phyloP scores from a whole-genome alignment of 179 eudicot genomes.

The Spinacia oleracea region DNA sequence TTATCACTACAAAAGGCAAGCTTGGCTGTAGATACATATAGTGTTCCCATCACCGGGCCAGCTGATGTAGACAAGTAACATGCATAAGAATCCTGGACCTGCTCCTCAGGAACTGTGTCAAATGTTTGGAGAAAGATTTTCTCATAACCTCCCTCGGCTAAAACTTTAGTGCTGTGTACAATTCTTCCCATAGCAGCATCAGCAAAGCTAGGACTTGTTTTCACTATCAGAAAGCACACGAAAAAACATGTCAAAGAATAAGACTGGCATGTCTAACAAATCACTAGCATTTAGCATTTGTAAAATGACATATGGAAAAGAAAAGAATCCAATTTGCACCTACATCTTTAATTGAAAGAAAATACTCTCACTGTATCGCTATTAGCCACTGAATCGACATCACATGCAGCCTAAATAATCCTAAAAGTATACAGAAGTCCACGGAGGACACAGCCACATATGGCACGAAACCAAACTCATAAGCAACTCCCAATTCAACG shows the following conservation, averaged over 20 bases:
- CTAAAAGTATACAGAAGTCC: neutral
- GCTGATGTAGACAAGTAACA: constrained; percentile 89
- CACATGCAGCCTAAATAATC: neutral
- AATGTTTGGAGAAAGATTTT: constrained; percentile 80
- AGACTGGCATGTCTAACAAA: neutral
- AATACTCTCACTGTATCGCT: neutral
- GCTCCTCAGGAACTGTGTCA: constrained; percentile 82
- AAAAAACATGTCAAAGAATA: constrained; percentile 1
- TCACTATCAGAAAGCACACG: constrained; percentile 45
- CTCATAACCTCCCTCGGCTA: constrained; percentile 93
- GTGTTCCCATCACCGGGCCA: constrained; percentile 90
- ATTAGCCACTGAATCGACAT: neutral
- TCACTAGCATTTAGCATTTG: neutral
- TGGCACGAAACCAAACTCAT: neutral
- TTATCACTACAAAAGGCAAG: constrained; percentile 92
- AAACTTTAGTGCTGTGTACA: constrained; percentile 86
- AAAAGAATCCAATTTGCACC: neutral
- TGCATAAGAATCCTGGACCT: constrained; percentile 67
- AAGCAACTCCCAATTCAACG: neutral
- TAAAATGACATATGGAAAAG: neutral
- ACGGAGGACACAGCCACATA: neutral
- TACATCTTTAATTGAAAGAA: neutral
- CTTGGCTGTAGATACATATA: constrained; percentile 78
- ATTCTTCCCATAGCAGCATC: constrained; percentile 96
- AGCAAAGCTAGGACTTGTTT: constrained; percentile 80